phyloP scores from a whole-genome alignment of 1,284 basidiomycete species.

The Pseudozyma tsukubaensis region DNA sequence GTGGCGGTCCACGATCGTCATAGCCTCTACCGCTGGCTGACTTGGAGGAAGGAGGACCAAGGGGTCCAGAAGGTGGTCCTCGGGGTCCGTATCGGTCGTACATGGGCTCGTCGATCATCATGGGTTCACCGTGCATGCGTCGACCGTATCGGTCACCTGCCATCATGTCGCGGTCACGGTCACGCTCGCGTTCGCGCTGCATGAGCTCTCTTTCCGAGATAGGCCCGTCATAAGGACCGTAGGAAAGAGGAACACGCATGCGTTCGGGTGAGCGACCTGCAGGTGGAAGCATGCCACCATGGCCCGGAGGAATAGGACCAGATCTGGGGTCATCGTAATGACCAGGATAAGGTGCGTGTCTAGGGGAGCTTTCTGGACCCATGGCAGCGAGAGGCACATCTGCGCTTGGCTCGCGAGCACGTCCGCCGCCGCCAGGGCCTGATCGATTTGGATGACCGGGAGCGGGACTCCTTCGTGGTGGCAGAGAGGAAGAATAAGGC shows the following conservation, averaged over 20 bases:
- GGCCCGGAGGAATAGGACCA: constrained; percentile 27
- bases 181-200: constrained; percentile 36
- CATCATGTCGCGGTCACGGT: constrained; percentile 46
- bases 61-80: constrained; percentile 39
- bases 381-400: constrained; percentile 33
- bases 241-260: constrained; percentile 38
- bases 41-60: constrained; percentile 31
- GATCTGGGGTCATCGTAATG: constrained; percentile 44
- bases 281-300: constrained; percentile 37
- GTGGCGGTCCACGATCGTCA: constrained; percentile 44
- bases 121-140: constrained; percentile 37
- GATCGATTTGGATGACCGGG: constrained; percentile 21
- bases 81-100: constrained; percentile 45
- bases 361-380: constrained; percentile 35
- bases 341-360: constrained; percentile 31
- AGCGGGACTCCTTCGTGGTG: constrained; percentile 35
- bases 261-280: constrained; percentile 46
- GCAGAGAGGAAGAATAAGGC: constrained; percentile 22
- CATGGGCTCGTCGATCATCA: constrained; percentile 41
- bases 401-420: constrained; percentile 40
- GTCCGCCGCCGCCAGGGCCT: constrained; percentile 12
- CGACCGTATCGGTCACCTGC: constrained; percentile 46
- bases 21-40: constrained; percentile 27
- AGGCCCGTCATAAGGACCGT: constrained; percentile 32
- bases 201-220: constrained; percentile 41